Evolutionary conservation across 1,139 yeast species (phyloP).

Genomic region (Lodderomyces parapsilosis): DNA sequence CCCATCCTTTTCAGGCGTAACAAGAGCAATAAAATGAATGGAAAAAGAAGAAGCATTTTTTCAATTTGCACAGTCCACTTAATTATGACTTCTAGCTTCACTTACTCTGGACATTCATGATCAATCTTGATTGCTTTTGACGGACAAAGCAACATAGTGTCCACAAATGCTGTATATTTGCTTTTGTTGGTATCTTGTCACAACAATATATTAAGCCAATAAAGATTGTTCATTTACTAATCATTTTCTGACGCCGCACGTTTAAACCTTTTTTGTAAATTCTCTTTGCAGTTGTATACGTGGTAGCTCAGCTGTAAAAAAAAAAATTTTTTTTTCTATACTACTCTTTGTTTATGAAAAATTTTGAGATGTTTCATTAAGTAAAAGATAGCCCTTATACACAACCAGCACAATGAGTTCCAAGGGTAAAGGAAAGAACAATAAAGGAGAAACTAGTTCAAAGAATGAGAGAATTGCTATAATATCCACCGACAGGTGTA

Average conservation of each 20-base stretch:
- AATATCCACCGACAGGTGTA: constrained; percentile 90
- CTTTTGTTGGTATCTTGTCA: no score
- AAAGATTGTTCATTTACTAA: not conserved
- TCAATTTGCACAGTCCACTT: no score
- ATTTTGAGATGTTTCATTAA: not conserved
- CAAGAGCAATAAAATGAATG: no score
- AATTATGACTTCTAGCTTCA: no score
- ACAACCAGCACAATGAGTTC: constrained; percentile 11
- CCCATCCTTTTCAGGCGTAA: no score
- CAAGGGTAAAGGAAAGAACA: constrained; percentile 18
- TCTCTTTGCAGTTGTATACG: not conserved
- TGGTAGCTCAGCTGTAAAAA: not conserved
- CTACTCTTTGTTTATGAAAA: constrained; percentile 1
- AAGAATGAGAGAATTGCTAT: constrained; percentile 88
- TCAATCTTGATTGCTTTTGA: no score
- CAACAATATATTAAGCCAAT: not conserved
- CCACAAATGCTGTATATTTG: no score
- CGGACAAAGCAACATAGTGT: no score
- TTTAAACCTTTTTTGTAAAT: no score
- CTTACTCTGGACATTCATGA: no score
- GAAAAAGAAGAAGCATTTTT: no score
- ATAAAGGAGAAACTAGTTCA: constrained; percentile 40
- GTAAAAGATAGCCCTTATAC: not conserved
- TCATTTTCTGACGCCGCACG: constrained; percentile 1
- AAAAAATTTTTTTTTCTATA: not conserved